Base-by-base conservation (phyloP, 352 stramenopile genomes). In the Phytophthora idaei region DNA sequence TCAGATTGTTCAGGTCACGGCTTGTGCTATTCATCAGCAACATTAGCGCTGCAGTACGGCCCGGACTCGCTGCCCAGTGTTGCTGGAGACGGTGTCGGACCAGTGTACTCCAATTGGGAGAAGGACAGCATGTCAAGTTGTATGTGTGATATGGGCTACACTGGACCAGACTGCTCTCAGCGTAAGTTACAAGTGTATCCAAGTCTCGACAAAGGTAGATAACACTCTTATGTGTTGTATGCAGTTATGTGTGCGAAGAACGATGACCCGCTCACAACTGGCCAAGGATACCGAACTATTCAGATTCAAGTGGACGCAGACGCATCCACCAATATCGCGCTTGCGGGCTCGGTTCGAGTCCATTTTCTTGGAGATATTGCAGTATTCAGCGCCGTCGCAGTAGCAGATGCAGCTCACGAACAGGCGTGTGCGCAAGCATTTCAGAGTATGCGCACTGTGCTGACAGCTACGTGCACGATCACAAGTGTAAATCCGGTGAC, bases 181-280 rank as follows among this genome's bases (percentile, higher is more conserved):
- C 61, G 86, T 92, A 71, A 58, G 83, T 71, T 50, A 1, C 34
- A 21, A 47, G 36, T 7, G 11, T n/a, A 36, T 41, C 21, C 1
- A 21, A 9, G 9, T 1, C n/a, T 50, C 15, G 3, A 29, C 8
- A 9, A 31, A 21, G 39, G 29, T 34, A 4, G 29, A 37, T 37
- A 8, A 45, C 39, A 27, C 21, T 28, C 12, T 3, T 28, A 28
- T 4, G 28, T 25, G 25, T 29, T 11, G 42, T 61, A 44, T 37
- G 15, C 10, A 90, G 78, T 77, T 21, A 94, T 95, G 83, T 96
- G 90, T 42, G 83, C 87, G 9, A 95, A 95, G 77, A 90, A 90
- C 32, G 87, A 97, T 64, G 85, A 97, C 50, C 89, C 86, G 1
- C 64, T 97, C 9, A 95, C 89, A 5, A 85, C 83, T 3, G 59